These are phyloP conservation scores for Meredithiella fracta DNA, from an alignment of 2,329 filamentous ascomycete genomes.

Conservation along the genomic window DNA sequence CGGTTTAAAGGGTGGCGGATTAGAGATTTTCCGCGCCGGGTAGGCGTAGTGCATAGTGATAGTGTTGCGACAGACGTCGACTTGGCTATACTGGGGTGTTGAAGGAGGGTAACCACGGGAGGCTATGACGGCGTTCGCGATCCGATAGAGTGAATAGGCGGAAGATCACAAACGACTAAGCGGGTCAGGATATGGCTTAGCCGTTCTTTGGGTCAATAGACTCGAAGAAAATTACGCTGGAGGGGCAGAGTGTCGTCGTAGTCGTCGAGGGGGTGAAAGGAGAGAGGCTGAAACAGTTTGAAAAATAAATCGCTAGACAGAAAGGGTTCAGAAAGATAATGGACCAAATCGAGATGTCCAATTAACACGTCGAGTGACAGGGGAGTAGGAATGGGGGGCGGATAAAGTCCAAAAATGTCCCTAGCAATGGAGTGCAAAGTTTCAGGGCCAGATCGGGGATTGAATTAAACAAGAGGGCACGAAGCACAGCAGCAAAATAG, in stretches of 20 bases:
- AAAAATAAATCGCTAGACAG: background rate
- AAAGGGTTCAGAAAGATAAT: background rate
- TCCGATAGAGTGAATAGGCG: background rate
- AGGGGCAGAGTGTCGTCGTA: background rate
- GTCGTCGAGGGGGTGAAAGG: too few relatives aligned
- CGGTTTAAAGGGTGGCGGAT: conserved; percentile 53
- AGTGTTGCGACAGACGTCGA: conserved; percentile 3
- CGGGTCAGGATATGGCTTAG: background rate
- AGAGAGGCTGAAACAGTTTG: background rate
- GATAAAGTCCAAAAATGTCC: background rate
- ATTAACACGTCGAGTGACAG: background rate
- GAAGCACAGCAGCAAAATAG: conserved; percentile 1
- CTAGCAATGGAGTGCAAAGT: background rate
- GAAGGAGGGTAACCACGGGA: background rate
- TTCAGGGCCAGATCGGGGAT: background rate
- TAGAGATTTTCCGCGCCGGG: conserved; percentile 68
- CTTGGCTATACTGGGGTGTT: background rate
- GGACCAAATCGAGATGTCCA: background rate
- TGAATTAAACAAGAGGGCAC: conserved; percentile 1
- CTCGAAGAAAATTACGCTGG: background rate
- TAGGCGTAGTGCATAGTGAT: conserved; percentile 73
- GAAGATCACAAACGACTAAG: background rate
- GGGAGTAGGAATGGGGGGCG: background rate
- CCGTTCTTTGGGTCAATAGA: background rate
- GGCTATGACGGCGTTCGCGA: background rate